These are phyloP conservation scores for Tetrapisispora fleetii DNA, from an alignment of 805 yeast species.

Conservation along the genomic window DNA sequence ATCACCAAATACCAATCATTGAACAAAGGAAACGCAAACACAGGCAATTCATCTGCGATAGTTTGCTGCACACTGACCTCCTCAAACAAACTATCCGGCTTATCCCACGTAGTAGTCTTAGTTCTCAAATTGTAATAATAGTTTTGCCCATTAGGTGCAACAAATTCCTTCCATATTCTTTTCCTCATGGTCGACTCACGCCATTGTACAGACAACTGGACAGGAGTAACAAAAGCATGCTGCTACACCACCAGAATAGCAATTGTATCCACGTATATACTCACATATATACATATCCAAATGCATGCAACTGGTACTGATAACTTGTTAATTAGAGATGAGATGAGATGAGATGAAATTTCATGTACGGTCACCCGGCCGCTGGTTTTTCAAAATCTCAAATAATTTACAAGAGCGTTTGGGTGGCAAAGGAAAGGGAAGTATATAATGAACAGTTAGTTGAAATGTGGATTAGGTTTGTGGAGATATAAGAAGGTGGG, in stretches of 20 bases:
- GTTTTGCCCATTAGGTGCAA: slow-evolving; percentile 30
- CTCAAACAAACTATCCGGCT: slow-evolving; percentile 20
- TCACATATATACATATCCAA: too few species aligned
- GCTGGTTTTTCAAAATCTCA: too few species aligned
- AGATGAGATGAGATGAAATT: not conserved
- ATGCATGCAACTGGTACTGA: too few species aligned
- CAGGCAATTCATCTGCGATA: slow-evolving; percentile 5
- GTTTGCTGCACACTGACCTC: not conserved
- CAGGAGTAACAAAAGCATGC: not conserved
- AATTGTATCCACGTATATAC: too few species aligned
- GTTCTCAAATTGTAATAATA: slow-evolving; percentile 33
- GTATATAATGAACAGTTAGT: not conserved
- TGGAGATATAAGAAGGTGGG: too few species aligned
- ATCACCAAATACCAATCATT: slow-evolving; percentile 37
- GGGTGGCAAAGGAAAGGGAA: not conserved
- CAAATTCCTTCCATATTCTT: slow-evolving; percentile 30
- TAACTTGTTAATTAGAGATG: too few species aligned
- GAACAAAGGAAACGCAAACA: slow-evolving; percentile 12
- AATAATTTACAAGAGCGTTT: not conserved
- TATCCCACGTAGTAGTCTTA: slow-evolving; percentile 32
- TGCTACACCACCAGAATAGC: too few species aligned
- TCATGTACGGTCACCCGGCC: not conserved
- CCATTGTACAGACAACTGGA: too few species aligned
- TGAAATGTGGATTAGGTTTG: too few species aligned
- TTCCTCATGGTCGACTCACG: not conserved